Percentiles rank a stretch among this genome's conserved stretches.
phyloP scores from a whole-genome alignment of 2,329 filamentous ascomycete species.

The Lizonia empirigonia region DNA sequence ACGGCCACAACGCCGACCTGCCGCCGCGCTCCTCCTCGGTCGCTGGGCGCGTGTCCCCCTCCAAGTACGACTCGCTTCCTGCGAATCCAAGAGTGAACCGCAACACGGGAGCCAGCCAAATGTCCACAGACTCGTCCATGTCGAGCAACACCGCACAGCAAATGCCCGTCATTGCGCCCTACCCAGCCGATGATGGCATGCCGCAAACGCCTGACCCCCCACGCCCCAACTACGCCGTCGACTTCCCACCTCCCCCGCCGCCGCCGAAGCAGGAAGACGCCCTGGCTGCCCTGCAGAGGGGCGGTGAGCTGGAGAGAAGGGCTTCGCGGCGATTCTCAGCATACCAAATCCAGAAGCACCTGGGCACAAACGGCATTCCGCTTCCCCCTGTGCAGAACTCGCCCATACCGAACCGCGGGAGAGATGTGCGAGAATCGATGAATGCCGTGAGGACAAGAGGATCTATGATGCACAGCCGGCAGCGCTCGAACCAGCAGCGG shows the following conservation, averaged over 20 bases:
- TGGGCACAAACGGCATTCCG: constrained; percentile 84
- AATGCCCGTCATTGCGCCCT: constrained; percentile 75
- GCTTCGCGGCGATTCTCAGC: constrained; percentile 93
- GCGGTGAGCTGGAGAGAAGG: constrained; percentile 87
- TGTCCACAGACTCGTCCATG: constrained; percentile 61
- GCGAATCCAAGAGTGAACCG: constrained; percentile 43
- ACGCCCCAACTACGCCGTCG: constrained; percentile 55
- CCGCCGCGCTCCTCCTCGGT: constrained; percentile 56
- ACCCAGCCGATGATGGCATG: constrained; percentile 66
- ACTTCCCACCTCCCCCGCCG: constrained; percentile 75
- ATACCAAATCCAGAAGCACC: constrained; percentile 94
- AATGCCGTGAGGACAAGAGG: constrained; percentile 69
- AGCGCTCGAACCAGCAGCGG: constrained; percentile 56
- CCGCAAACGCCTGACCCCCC: constrained; percentile 44
- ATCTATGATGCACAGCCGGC: constrained; percentile 59
- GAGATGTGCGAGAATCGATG: constrained; percentile 84
- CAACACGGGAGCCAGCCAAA: constrained; percentile 39
- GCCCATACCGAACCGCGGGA: constrained; percentile 82
- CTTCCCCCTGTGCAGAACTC: constrained; percentile 79
- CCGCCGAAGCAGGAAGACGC: constrained; percentile 87
- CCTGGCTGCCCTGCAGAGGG: constrained; percentile 85
- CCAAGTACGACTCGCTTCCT: constrained; percentile 49
- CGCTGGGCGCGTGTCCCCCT: constrained; percentile 52
- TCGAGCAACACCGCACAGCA: constrained; percentile 79
- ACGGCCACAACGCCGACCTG: constrained; percentile 49